phyloP scores from a whole-genome alignment of 2,329 filamentous ascomycete genomes.

The Ilyonectria robusta region DNA sequence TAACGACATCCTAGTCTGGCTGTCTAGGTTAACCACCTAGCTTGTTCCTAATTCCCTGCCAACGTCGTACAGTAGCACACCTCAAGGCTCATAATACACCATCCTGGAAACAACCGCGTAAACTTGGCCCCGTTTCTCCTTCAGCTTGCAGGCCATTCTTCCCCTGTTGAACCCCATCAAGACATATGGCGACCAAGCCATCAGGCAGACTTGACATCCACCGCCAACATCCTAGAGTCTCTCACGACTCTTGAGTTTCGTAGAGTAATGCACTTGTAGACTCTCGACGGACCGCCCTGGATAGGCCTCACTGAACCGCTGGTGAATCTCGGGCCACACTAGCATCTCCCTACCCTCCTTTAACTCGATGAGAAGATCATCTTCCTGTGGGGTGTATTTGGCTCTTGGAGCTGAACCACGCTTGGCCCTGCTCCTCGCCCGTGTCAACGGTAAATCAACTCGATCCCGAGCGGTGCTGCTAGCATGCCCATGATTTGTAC shows the following conservation, averaged over 20 bases:
- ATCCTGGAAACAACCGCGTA: too few relatives aligned
- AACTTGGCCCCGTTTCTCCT: too few relatives aligned
- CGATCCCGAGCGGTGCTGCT: background rate
- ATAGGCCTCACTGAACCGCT: constrained; percentile 3
- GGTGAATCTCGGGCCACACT: constrained; percentile 5
- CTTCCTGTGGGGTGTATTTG: background rate
- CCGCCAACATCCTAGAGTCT: too few relatives aligned
- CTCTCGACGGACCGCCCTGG: background rate
- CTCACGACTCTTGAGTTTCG: background rate
- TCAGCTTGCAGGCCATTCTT: too few relatives aligned
- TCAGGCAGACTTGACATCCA: too few relatives aligned
- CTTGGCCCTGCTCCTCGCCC: background rate
- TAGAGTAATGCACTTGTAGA: too few relatives aligned
- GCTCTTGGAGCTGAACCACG: background rate
- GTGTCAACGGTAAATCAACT: constrained; percentile 1
- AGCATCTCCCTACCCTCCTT: background rate
- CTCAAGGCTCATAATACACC: background rate
- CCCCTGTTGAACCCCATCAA: too few relatives aligned
- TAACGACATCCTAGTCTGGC: too few relatives aligned
- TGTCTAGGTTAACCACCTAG: too few relatives aligned
- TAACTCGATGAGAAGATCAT: constrained; percentile 2
- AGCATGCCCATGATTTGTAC: constrained; percentile 1
- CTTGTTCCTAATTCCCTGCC: too few relatives aligned
- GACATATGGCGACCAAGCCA: too few relatives aligned
- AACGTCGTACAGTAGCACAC: too few relatives aligned